Conservation (phyloP, 441 rosid species). For the Capsella rubella region DNA sequence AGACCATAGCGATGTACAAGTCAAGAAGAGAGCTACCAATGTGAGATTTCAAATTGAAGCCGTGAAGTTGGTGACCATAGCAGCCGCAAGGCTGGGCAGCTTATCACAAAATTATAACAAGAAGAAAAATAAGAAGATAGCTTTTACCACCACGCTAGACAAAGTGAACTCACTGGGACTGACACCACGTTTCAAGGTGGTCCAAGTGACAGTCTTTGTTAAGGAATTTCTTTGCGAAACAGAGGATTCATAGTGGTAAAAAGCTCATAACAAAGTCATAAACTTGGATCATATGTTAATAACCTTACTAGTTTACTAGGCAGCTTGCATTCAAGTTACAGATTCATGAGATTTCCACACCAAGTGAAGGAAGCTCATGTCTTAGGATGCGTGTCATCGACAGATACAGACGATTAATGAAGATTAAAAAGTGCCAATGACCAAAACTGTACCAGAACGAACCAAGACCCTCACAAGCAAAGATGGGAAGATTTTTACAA, state of each 20-base stretch:
- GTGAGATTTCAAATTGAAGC: constrained; percentile 37
- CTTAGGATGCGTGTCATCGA: background rate
- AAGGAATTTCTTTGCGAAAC: constrained; percentile 42
- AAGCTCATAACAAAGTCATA: background rate
- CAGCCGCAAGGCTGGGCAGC: constrained; percentile 16
- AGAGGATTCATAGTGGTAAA: constrained; percentile 4
- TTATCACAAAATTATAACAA: constrained; percentile 25
- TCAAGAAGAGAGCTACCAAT: constrained; percentile 45
- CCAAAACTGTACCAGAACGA: background rate
- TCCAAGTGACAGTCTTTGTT: constrained; percentile 45
- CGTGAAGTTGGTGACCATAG: constrained; percentile 45
- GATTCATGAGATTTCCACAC: background rate
- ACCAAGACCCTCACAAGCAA: background rate
- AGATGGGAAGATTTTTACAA: background rate
- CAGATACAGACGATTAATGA: background rate
- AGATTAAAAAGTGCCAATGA: background rate
- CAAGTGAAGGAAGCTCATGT: background rate
- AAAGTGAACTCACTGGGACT: constrained; percentile 40
- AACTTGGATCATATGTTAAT: background rate
- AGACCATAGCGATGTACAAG: constrained; percentile 37
- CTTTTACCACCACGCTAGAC: constrained; percentile 39
- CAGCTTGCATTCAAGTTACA: background rate
- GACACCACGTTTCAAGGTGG: constrained; percentile 25
- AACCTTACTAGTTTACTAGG: background rate
- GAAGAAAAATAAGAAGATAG: background rate